Conservation (phyloP, 2,329 filamentous ascomycete species). For the Colletotrichum acutatum region DNA sequence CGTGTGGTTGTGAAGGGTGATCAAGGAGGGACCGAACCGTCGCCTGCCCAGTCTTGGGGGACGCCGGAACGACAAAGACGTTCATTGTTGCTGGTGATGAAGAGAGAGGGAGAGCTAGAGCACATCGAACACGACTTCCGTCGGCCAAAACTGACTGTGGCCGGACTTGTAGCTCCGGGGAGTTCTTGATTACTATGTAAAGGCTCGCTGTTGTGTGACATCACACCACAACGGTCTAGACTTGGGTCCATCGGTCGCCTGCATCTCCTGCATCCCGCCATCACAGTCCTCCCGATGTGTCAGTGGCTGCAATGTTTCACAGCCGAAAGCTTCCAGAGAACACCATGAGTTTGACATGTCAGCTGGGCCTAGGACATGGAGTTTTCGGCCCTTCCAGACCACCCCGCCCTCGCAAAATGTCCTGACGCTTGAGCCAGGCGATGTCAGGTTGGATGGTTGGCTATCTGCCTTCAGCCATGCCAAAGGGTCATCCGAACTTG, state of each 20-base stretch:
- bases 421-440: not conserved
- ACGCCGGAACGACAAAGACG: constrained; percentile 48
- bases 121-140: not conserved
- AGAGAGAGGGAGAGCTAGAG: not conserved
- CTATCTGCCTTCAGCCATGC: not conserved
- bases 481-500: not conserved
- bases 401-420: not conserved
- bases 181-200: not conserved
- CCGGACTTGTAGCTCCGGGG: not conserved
- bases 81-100: constrained; percentile 37
- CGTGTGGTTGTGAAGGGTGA: constrained; percentile 33
- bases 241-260: not conserved
- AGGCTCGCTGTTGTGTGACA: not conserved
- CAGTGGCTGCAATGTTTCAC: constrained; percentile 31
- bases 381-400: constrained; percentile 1
- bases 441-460: not conserved
- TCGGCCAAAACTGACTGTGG: not conserved
- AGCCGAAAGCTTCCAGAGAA: not conserved
- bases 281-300: constrained; percentile 14
- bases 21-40: constrained; percentile 43
- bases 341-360: not conserved
- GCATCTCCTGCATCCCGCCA: constrained; percentile 12
- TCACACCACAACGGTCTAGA: constrained; percentile 13
- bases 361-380: constrained; percentile 8
- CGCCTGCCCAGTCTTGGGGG: constrained; percentile 44